Evolutionary conservation across 768 basidiomycete genomes (phyloP), one percentile per base, ranked within the genome.

Genomic region (Leucocoprinus birnbaumii): DNA sequence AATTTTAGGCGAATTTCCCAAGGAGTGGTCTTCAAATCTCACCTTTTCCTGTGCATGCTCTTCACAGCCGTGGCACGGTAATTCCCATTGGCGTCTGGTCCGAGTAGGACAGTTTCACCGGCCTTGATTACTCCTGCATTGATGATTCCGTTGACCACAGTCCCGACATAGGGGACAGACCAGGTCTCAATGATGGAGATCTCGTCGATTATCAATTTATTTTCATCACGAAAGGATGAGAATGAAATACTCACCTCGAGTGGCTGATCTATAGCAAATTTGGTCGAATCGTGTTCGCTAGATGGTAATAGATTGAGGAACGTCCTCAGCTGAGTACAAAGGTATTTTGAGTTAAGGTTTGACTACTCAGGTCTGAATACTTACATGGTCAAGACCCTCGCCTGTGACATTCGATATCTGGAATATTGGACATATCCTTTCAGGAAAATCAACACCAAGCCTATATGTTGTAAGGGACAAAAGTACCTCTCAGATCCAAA

Each of bases 11-110:
- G 53, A 51, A 9, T n/a, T 54, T 26, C n/a, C 46, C 38, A 52
- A 22, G 16, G 16, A 27, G 25, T 16, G 21, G 26, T 8, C 26
- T n/a, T 21, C 18, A 46, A 16, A 24, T 65, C 77, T 31, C 46
- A 88, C 89, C 91, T 74, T 69, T 98, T 99, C 55, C 95, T 82
- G 71, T 98, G 95, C 73, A 99, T 99, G 61, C 85, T 89, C 74
- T 91, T 93, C 58, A 99, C 75, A 8, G 84, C 73, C 0, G 91
- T 91, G 37, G 80, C 78, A 58, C 85, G 82, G 69, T 87, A 98
- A 62, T 90, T 86, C 2, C 96, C 96, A 51, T 94, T 91, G 0
- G 91, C 83, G 66, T 99, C 97, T 1, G 97, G 97, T 1, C 96
- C 97, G 46, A 97, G 74, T 19, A 93, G 69, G 24, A 96, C 83